These are phyloP conservation scores for Sporothrix phasma DNA, from an alignment of 2,329 filamentous ascomycete genomes.

Conservation along the genomic window DNA sequence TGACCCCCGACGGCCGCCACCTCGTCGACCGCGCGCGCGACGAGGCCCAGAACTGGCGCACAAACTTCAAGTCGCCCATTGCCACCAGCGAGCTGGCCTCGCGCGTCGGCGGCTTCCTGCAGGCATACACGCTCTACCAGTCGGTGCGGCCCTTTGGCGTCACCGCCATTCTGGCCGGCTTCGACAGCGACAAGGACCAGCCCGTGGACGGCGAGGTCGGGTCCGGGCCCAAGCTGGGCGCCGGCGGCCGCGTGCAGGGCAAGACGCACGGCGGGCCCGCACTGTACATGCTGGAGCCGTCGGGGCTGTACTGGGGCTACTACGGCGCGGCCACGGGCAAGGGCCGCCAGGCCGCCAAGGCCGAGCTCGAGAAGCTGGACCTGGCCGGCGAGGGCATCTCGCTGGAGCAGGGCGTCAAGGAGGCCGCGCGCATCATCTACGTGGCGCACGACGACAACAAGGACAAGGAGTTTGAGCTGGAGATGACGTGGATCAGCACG, in stretches of 20 bases:
- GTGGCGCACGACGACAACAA: constrained; percentile 98
- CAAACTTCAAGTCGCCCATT: constrained; percentile 90
- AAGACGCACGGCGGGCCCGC: constrained; percentile 79
- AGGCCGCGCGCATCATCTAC: constrained; percentile 95
- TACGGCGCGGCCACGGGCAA: constrained; percentile 97
- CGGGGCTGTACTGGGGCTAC: constrained; percentile 96
- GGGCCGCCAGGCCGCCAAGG: constrained; percentile 91
- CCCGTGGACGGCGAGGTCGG: constrained; percentile 89
- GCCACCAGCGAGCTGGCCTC: constrained; percentile 77
- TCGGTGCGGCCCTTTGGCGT: constrained; percentile 95
- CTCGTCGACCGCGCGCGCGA: constrained; percentile 91
- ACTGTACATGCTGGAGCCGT: constrained; percentile 98
- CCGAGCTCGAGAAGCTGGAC: constrained; percentile 95
- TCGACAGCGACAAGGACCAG: constrained; percentile 78
- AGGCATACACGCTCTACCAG: constrained; percentile 95
- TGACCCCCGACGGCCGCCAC: constrained; percentile 89
- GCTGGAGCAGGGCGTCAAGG: constrained; percentile 81
- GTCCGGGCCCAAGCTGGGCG: constrained; percentile 63
- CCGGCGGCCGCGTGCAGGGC: constrained; percentile 68
- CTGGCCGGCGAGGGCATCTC: constrained; percentile 64
- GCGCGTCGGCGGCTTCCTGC: constrained; percentile 90
- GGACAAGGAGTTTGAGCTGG: constrained; percentile 98
- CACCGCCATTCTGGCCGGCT: constrained; percentile 86
- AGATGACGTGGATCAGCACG: constrained; percentile 96
- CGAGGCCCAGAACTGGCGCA: constrained; percentile 84